Percentiles rank a stretch among this genome's conserved stretches.
phyloP scores from a whole-genome alignment of 2,329 filamentous ascomycete genomes.

The Venturia pyrina region DNA sequence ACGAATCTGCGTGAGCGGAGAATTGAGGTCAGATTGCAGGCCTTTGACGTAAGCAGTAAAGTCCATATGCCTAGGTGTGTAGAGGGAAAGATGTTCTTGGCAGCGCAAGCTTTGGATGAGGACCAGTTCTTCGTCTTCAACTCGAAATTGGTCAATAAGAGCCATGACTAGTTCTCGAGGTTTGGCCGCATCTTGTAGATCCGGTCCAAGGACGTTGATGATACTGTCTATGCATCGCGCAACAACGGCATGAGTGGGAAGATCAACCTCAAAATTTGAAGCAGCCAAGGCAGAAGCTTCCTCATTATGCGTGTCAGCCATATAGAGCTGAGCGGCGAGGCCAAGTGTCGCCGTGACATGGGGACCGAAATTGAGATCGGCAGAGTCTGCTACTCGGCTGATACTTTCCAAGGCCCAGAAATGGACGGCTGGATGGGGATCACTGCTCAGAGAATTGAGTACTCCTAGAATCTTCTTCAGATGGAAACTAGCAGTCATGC shows the following conservation, averaged over 20 bases:
- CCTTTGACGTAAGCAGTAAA: slow-evolving; percentile 74
- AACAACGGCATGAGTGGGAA: slow-evolving; percentile 72
- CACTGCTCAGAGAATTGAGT: slow-evolving; percentile 93
- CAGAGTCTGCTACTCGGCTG: slow-evolving; percentile 77
- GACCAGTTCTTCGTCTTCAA: slow-evolving; percentile 60
- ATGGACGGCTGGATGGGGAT: slow-evolving; percentile 89
- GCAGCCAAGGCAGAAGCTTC: slow-evolving; percentile 71
- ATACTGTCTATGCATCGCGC: slow-evolving; percentile 87
- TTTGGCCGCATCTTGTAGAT: slow-evolving; percentile 85
- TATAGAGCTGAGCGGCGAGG: slow-evolving; percentile 88
- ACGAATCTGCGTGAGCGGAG: slow-evolving; percentile 56
- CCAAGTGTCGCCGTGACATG: slow-evolving; percentile 86
- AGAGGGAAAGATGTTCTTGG: slow-evolving; percentile 82
- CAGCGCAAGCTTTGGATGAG: slow-evolving; percentile 72
- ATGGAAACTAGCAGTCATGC: slow-evolving; percentile 94
- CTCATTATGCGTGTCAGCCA: slow-evolving; percentile 80
- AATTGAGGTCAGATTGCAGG: slow-evolving; percentile 68
- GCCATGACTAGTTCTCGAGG: slow-evolving; percentile 87
- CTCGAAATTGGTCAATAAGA: slow-evolving; percentile 71
- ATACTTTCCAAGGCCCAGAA: slow-evolving; percentile 92
- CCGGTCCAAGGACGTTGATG: slow-evolving; percentile 91
- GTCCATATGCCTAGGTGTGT: slow-evolving; percentile 78
- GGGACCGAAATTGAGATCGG: slow-evolving; percentile 80
- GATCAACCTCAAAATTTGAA: slow-evolving; percentile 82
- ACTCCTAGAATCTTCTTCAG: slow-evolving; percentile 96